Base-by-base conservation (phyloP, 371 early-diverging fungal species). In the Apophysomyces ossiformis region DNA sequence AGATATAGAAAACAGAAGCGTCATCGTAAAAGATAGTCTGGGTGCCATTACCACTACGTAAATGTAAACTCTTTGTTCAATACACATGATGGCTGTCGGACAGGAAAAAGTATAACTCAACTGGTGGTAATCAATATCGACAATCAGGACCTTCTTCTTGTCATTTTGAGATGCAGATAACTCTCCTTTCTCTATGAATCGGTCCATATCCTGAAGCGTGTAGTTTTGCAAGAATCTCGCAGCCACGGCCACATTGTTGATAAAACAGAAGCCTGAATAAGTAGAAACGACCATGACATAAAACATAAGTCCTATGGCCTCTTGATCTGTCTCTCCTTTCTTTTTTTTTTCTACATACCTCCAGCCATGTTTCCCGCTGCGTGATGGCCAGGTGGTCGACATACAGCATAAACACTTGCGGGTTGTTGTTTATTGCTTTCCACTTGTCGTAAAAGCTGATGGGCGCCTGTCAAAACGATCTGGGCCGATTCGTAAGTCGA, bases 321-420 rank as follows among this genome's bases (percentile, higher is more conserved):
- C 32, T 26, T 26, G 32, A 26, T 50, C 21, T 50, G 21, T 21
- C 9, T 21, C 21, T 18, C 9, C 9, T 16, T 11, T 21, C 7
- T 8, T 18, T 50, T 21, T 6, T 43, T 60, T 7, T 32, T 11
- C 12, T 44, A 43, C 43, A 7, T 58, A 69, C 75, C 88, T 36
- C 85, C 89, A 43, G 87, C 85, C 41, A 87, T 57, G 37, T 85
- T 77, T 26, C 78, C 66, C 43, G 83, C 75, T 0, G 89, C 86
- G 65, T 89, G 89, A 58, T 89, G 89, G 0, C 89, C 90, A 1
- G 90, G 92, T 4, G 90, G 92, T 43, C 92, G 75, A 63, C 88
- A 89, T 7, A 90, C 71, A 1, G 90, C 90, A 72, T 89, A 91
- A n/a, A 87, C 69, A 0, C 74, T 69, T 1, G 68, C 47, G 7